Evolutionary conservation across 106 monocot species (phyloP), one percentile per base, ranked within the genome.

Genomic region (Chionographis japonica): DNA sequence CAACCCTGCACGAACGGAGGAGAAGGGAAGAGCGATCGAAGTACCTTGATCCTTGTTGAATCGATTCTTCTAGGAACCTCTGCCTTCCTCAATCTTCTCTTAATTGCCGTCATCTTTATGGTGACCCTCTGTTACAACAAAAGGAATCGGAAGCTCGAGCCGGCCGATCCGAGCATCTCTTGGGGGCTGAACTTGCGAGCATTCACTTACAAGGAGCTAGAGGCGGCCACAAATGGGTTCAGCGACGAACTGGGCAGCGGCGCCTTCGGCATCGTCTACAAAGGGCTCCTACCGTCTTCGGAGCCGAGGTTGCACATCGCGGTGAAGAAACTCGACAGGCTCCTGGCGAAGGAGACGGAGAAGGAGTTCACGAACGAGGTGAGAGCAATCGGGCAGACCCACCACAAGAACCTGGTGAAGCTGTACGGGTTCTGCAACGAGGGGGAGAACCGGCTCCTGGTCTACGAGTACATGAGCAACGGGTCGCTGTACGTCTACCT

Each of bases 331-430:
- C 59, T 83, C 13, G 54, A 61, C 4, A 40, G 54, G 64, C 17
- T n/a, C n/a, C n/a, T 14, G 1, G 2, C 54, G 0, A 7, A 6
- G 5, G 37, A 61, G 16, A 65, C 11, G 35, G 64, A 74, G 52
- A 70, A 68, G 16, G 78, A 78, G 38, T 83, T 83, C 18, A 19
- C n/a, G 7, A 66, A 50, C 0, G 83, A 83, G 63, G 37, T 83
- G 56, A 63, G 42, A n/a, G 37, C 66, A 0, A 74, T 75, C n/a
- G 78, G 83, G 0, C 74, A 40, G 40, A 70, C 78, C 18, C 69
- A 84, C n/a, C 84, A 84, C 70, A 78, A 72, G 55, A 84, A 84
- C 37, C 36, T 79, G 10, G 84, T 79, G 4, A 41, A 64, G 2
- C 27, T 84, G 67, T 52, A 67, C 13, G 79, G 84, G 3, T 79